phyloP scores from a whole-genome alignment of 2,329 filamentous ascomycete species.

The Colletotrichum cuscutae region DNA sequence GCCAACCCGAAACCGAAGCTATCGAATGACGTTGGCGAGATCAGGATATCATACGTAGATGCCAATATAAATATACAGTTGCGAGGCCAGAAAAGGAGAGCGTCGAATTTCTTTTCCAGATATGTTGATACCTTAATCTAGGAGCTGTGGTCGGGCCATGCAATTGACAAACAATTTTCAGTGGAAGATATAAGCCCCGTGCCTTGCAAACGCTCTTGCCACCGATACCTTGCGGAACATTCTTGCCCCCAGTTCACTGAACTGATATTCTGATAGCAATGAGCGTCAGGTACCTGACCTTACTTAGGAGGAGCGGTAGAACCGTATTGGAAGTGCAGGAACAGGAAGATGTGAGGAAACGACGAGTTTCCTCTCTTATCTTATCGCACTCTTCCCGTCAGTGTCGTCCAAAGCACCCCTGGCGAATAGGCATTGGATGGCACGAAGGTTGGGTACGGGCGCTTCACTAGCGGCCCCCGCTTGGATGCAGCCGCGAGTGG shows the following conservation, averaged over 20 bases:
- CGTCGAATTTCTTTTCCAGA: not conserved
- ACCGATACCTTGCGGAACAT: not conserved
- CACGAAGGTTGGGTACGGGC: constrained; percentile 8
- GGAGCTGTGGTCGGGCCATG: not conserved
- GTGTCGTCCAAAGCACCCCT: not conserved
- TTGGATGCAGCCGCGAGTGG: constrained; percentile 15
- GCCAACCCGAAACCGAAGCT: not conserved
- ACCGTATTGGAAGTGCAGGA: not conserved
- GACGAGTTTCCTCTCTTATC: not conserved
- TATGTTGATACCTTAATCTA: not conserved
- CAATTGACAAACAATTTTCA: not conserved
- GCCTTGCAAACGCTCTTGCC: not conserved
- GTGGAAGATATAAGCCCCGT: not conserved
- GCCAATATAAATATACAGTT: not conserved
- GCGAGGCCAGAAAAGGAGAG: not conserved
- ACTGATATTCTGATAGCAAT: no score
- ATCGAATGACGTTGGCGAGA: not conserved
- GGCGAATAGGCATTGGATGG: not conserved
- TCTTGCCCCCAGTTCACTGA: no score
- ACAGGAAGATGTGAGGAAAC: not conserved
- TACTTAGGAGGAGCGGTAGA: no score
- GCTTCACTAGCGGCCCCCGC: constrained; percentile 16
- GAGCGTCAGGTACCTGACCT: no score
- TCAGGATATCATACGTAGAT: not conserved
- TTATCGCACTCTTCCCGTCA: not conserved